Evolutionary conservation across 2,329 filamentous ascomycete genomes (phyloP), one percentile per base, ranked within the genome.

Genomic region (Hymenoscyphus occultus): DNA sequence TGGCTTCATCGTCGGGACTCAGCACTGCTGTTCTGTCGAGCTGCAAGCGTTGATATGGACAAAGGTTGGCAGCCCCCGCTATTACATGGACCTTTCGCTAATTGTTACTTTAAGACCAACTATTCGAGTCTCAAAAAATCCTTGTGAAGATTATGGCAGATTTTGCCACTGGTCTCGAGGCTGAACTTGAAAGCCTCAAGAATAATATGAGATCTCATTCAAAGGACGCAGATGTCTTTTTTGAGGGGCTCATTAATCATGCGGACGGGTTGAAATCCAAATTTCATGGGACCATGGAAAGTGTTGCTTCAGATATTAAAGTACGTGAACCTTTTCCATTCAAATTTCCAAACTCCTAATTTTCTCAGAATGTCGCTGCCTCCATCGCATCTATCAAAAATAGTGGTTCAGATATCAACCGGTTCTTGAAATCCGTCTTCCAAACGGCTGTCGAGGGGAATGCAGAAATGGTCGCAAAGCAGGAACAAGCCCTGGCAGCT

Each of bases 1-100:
- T 90, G 86, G 76, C 85, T 84, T 69, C 87, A 87, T 74, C 84
- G 80, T 64, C 80, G 82, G 63, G 84, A 87, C 64, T 86, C 87
- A 68, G 86, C 86, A 1, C 77, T 85, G 56, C 76, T 86, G 19
- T 84, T 90, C 69, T 90, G 88, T 68, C 82, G 87, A 67, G 85
- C 86, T 35, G 82, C 84, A 54, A 81, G 86, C 45, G 77, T 81
- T 54, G 83, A 86, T 61, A 80, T 84, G 14, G 86, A 89, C 64
- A 85, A 84, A 71, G 82, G 82, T 76, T 74, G 64, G 69, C 45
- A 35, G 19, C 7, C 5, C 13, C 28, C 14, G 3, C 3, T 39
- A 40, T 51, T 28, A n/a, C 14, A 12, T 5, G 2, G 39, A 1
- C 35, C 31, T 35, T 9, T 42, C 60, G 40, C 70, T 75, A 59